phyloP scores from a whole-genome alignment of 2,329 filamentous ascomycete species.

The Clonostachys byssicola region DNA sequence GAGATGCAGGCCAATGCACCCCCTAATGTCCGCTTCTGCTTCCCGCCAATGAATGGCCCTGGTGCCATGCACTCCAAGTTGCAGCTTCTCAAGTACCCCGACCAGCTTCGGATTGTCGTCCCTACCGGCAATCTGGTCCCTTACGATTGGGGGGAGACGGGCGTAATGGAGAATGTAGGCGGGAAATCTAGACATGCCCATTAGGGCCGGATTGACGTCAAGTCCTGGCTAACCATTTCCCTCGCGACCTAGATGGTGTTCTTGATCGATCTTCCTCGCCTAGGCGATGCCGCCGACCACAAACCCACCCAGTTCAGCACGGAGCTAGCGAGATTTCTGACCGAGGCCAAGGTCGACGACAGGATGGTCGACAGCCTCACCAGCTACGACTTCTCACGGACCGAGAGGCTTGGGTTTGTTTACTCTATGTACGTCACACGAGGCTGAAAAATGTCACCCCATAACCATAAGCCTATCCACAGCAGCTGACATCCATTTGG shows the following conservation, averaged over 20 bases:
- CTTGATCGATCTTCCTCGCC: constrained; percentile 81
- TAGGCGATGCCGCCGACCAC: constrained; percentile 24
- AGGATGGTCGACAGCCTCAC: constrained; percentile 63
- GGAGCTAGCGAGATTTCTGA: constrained; percentile 68
- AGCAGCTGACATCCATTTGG: background rate
- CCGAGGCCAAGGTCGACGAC: constrained; percentile 59
- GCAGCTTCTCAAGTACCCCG: constrained; percentile 77
- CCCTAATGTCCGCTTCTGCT: constrained; percentile 64
- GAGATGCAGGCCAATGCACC: constrained; percentile 45
- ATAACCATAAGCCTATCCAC: background rate
- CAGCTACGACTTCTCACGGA: constrained; percentile 79
- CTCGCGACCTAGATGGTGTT: constrained; percentile 61
- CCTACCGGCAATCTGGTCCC: constrained; percentile 83
- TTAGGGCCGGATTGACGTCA: background rate
- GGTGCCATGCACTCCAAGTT: constrained; percentile 92
- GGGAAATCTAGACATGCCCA: background rate
- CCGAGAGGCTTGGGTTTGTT: constrained; percentile 71
- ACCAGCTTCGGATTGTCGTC: constrained; percentile 73
- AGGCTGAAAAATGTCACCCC: background rate
- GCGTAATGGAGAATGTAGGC: constrained; percentile 77
- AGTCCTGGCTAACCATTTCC: background rate
- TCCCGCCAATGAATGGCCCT: constrained; percentile 73
- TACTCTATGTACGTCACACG: constrained; percentile 70
- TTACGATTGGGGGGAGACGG: constrained; percentile 87
- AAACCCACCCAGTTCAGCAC: constrained; percentile 53